A percentile compares a stretch with the other conserved stretches of the same genome.
Evolutionary conservation across 2,329 filamentous ascomycete genomes (phyloP).

Genomic region (Fusarium compactum): DNA sequence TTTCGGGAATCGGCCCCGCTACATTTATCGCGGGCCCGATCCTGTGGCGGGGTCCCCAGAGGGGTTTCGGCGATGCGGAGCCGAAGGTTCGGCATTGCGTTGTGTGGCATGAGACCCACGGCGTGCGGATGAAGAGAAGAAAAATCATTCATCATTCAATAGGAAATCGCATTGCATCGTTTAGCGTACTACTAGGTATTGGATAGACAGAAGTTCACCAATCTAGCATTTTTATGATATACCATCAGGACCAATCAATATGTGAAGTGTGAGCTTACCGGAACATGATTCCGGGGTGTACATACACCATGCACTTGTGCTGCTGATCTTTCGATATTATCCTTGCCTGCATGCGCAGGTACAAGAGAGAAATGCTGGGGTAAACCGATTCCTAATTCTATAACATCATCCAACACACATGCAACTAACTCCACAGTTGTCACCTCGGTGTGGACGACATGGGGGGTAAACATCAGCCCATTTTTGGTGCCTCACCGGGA

Average conservation of each 20-base stretch:
- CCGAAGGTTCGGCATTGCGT: slow-evolving; percentile 14
- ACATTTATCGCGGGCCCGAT: slow-evolving; percentile 6
- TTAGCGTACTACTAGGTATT: slow-evolving; percentile 33
- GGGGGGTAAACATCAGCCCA: slow-evolving; percentile 19
- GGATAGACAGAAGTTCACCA: slow-evolving; percentile 36
- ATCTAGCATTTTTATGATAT: slow-evolving; percentile 33
- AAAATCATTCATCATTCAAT: slow-evolving; percentile 6
- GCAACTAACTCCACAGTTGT: slow-evolving; percentile 24
- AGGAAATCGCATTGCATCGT: slow-evolving; percentile 26
- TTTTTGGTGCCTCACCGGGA: slow-evolving; percentile 35
- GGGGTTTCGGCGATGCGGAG: slow-evolving; percentile 17
- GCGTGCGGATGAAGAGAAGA: slow-evolving; percentile 11
- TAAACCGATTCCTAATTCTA: slow-evolving; percentile 14
- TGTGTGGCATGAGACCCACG: slow-evolving; percentile 10
- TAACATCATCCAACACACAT: slow-evolving; percentile 16
- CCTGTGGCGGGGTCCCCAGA: slow-evolving; percentile 14
- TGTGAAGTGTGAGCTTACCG: not conserved
- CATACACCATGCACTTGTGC: not conserved
- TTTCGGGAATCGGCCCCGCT: slow-evolving; percentile 1
- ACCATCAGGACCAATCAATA: not conserved
- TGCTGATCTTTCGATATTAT: slow-evolving; percentile 20
- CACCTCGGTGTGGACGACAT: slow-evolving; percentile 13
- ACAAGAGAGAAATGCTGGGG: slow-evolving; percentile 25
- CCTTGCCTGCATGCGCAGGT: slow-evolving; percentile 31
- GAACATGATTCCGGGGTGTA: not conserved